A percentile compares a stretch with the other conserved stretches of the same genome.
Conservation (phyloP, 345 rosid genomes). For the Pistacia integerrima region DNA sequence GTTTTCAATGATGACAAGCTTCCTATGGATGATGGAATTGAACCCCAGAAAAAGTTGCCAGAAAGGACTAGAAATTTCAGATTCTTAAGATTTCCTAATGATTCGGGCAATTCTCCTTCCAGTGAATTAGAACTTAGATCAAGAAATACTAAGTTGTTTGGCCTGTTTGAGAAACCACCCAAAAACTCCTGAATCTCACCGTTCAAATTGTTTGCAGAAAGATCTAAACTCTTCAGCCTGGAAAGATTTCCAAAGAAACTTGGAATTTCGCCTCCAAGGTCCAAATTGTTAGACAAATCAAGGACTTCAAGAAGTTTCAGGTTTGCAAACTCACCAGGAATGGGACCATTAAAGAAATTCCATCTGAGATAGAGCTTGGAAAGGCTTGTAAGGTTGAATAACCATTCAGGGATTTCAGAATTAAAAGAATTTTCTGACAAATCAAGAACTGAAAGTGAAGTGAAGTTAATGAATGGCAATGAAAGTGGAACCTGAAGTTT, state of each 20-base stretch:
- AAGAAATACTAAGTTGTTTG: slow-evolving; percentile 35
- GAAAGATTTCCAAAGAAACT: slow-evolving; percentile 36
- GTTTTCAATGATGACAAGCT: slow-evolving; percentile 35
- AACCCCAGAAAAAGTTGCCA: slow-evolving; percentile 46
- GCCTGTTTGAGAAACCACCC: slow-evolving; percentile 28
- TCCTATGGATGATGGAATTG: slow-evolving; percentile 50
- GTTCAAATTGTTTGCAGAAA: slow-evolving; percentile 44
- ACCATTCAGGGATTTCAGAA: slow-evolving; percentile 44
- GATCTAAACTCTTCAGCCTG: slow-evolving; percentile 41
- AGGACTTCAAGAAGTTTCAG: slow-evolving; percentile 33
- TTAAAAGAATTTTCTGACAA: slow-evolving; percentile 51
- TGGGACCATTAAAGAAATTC: slow-evolving; percentile 38
- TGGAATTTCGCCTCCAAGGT: slow-evolving; percentile 43
- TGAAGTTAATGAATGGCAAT: slow-evolving; percentile 37
- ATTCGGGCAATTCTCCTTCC: slow-evolving; percentile 46
- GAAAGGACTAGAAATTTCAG: slow-evolving; percentile 42
- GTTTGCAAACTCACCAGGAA: slow-evolving; percentile 42
- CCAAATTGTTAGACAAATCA: slow-evolving; percentile 44
- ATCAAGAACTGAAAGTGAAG: slow-evolving; percentile 56
- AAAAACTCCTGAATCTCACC: slow-evolving; percentile 46
- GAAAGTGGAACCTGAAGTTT: slow-evolving; percentile 40
- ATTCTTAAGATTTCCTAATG: slow-evolving; percentile 41
- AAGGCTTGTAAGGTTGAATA: slow-evolving; percentile 55
- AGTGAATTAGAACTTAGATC: slow-evolving; percentile 43
- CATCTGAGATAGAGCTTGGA: slow-evolving; percentile 40